Evolutionary conservation across 1,284 basidiomycete species (phyloP).

Genomic region (Cutaneotrichosporon spelunceum): DNA sequence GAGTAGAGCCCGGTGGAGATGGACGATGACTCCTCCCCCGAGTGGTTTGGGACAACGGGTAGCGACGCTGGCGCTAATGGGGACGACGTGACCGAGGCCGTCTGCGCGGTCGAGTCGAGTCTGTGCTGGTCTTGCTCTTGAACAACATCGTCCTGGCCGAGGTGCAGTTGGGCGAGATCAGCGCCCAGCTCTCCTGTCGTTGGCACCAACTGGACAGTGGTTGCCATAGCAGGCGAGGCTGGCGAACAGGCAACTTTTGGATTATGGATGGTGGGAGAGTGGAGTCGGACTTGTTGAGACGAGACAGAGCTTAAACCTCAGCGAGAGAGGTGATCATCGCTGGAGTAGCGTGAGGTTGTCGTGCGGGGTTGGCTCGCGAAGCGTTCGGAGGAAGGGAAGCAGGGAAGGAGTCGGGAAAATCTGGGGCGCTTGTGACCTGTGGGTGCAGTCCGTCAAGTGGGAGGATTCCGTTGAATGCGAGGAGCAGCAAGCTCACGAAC

Average conservation of each 20-base stretch:
- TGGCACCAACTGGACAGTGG: background rate
- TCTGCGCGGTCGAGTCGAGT: background rate
- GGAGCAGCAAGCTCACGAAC: background rate
- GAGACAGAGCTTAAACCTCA: slow-evolving; percentile 1
- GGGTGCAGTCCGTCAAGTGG: background rate
- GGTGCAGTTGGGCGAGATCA: slow-evolving; percentile 1
- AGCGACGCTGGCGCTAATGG: background rate
- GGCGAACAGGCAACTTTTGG: background rate
- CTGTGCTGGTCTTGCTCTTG: background rate
- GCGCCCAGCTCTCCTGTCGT: slow-evolving; percentile 4
- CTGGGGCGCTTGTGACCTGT: background rate
- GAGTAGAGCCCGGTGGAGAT: slow-evolving; percentile 14
- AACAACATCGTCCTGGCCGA: background rate
- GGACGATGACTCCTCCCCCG: slow-evolving; percentile 16
- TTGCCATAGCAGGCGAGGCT: background rate
- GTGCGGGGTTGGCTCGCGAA: background rate
- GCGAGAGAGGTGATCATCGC: background rate
- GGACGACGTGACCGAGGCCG: background rate
- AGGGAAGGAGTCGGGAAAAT: background rate
- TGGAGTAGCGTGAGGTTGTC: background rate
- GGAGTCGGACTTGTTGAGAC: background rate
- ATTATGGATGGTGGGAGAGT: background rate
- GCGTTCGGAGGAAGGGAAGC: background rate
- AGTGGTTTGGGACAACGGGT: background rate
- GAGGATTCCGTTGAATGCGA: background rate